A percentile compares a stretch with the other conserved stretches of the same genome.
These are phyloP conservation scores for Saturnispora mendoncae DNA, from an alignment of 805 yeast species.

Conservation along the genomic window DNA sequence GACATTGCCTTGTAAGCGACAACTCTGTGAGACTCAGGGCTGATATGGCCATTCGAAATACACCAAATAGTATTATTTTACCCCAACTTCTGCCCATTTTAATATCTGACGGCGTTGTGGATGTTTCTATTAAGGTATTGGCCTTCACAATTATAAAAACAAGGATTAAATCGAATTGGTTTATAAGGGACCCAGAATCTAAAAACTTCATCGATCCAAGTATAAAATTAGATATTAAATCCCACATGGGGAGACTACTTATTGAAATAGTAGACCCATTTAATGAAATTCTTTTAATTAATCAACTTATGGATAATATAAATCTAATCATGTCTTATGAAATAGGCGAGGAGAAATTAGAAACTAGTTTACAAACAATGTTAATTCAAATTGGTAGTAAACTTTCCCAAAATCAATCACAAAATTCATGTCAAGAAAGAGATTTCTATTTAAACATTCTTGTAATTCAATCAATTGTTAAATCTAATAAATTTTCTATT, in stretches of 20 bases:
- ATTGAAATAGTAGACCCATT: conserved; percentile 20
- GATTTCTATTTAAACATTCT: conserved; percentile 29
- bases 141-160: conserved; percentile 83
- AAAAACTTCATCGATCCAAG: neutral
- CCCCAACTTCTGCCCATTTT: conserved; percentile 24
- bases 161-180: conserved; percentile 59
- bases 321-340: conserved; percentile 21
- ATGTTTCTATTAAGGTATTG: conserved; percentile 49
- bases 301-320: conserved; percentile 51
- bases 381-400: neutral
- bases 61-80: neutral
- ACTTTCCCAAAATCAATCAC: neutral
- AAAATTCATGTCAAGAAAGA: neutral
- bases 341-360: neutral
- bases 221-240: conserved; percentile 32
- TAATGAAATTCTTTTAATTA: conserved; percentile 32
- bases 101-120: conserved; percentile 31
- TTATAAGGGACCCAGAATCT: conserved; percentile 42
- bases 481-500: conserved; percentile 59
- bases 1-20: conserved; percentile 3
- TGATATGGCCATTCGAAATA: neutral
- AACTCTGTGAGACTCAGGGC: conserved; percentile 2
- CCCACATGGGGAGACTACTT: neutral
- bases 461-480: conserved; percentile 59
- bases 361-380: conserved; percentile 2